Conservation (phyloP, 1,284 basidiomycete genomes). For the Tylopilus sp. region DNA sequence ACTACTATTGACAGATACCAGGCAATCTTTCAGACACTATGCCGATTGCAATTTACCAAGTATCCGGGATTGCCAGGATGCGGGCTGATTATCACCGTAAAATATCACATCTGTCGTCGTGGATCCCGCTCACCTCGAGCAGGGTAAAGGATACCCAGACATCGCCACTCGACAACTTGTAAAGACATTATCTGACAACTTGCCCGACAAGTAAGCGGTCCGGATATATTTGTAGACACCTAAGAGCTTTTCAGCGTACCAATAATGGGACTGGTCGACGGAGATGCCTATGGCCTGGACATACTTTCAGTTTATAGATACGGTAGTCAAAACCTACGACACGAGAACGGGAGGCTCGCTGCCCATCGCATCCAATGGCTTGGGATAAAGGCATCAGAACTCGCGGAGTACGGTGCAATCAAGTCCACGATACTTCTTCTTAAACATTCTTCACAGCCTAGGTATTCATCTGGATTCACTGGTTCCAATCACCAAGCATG, state of each 20-base stretch:
- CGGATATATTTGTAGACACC: conserved; percentile 9
- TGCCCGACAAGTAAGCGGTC: conserved; percentile 48
- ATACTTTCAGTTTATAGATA: conserved; percentile 84
- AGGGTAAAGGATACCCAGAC: conserved; percentile 96
- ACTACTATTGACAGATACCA: conserved; percentile 33
- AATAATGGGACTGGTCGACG: conserved; percentile 81
- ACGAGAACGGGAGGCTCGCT: conserved; percentile 64
- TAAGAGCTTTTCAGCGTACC: conserved; percentile 51
- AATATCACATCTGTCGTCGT: background rate
- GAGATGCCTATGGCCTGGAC: conserved; percentile 86
- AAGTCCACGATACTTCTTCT: background rate
- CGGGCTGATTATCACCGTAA: conserved; percentile 73
- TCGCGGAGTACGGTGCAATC: conserved; percentile 46
- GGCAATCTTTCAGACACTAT: conserved; percentile 88
- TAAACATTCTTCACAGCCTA: conserved; percentile 43
- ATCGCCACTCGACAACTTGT: conserved; percentile 83
- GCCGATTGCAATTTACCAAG: conserved; percentile 52
- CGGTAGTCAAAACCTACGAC: conserved; percentile 61
- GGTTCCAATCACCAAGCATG: conserved; percentile 68
- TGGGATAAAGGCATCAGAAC: conserved; percentile 72
- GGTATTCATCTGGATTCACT: conserved; percentile 60
- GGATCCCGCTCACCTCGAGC: conserved; percentile 11
- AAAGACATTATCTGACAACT: conserved; percentile 62
- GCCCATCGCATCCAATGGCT: conserved; percentile 73
- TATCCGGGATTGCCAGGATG: conserved; percentile 50